phyloP scores from a whole-genome alignment of 768 basidiomycete species.

The Calocybe indica region DNA sequence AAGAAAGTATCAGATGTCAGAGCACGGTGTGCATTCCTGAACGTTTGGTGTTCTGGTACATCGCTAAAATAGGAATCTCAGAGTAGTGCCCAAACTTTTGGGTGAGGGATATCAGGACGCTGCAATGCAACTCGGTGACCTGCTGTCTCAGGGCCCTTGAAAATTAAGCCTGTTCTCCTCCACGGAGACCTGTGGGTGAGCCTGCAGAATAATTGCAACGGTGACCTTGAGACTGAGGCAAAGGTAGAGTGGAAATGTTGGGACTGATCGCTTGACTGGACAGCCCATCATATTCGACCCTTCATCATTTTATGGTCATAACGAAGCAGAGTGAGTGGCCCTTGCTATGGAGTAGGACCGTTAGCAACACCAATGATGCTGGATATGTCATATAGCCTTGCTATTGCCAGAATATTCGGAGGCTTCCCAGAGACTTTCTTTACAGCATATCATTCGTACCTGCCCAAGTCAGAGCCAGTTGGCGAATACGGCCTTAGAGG shows the following conservation, averaged over 20 bases:
- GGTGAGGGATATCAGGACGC: conserved; percentile 17
- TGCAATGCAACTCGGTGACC: neutral
- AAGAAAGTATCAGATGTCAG: conserved; percentile 46
- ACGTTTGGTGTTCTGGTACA: neutral
- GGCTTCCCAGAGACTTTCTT: conserved; percentile 65
- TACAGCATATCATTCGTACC: conserved; percentile 53
- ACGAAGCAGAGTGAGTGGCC: conserved; percentile 67
- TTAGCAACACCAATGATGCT: neutral
- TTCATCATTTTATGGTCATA: conserved; percentile 74
- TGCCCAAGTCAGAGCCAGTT: conserved; percentile 59
- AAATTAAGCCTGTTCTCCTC: conserved; percentile 59
- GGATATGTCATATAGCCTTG: conserved; percentile 40
- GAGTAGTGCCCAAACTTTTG: conserved; percentile 71
- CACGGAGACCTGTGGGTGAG: conserved; percentile 82
- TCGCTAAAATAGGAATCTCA: conserved; percentile 18
- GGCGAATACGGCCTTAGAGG: conserved; percentile 58
- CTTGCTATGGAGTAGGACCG: too few species aligned
- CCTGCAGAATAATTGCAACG: neutral
- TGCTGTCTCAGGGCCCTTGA: conserved; percentile 32
- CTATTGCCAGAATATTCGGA: conserved; percentile 76
- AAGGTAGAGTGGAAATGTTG: conserved; percentile 66
- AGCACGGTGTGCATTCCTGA: conserved; percentile 23
- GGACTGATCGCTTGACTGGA: conserved; percentile 45
- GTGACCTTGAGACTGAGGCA: conserved; percentile 4
- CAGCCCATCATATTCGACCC: conserved; percentile 74